Percentiles rank a stretch among this genome's conserved stretches.
These are phyloP conservation scores for Nannochloropsis gaditana DNA, from an alignment of 108 stramenopile species.

Conservation along the genomic window DNA sequence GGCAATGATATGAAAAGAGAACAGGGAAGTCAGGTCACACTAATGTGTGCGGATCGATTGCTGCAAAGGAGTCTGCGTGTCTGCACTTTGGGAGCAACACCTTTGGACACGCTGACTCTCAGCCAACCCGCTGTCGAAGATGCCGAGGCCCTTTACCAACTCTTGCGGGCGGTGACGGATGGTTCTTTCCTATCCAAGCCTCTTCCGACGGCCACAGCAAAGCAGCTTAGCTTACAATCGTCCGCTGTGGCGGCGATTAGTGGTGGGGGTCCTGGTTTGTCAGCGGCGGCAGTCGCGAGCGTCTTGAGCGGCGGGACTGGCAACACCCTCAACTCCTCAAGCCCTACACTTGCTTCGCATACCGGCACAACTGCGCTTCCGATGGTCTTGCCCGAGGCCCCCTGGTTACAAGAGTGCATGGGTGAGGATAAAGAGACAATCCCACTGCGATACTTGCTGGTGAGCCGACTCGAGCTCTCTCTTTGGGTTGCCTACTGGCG, in stretches of 20 bases:
- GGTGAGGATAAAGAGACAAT: conserved; percentile 20
- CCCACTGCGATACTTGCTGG: conserved; percentile 39
- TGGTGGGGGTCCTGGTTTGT: background rate
- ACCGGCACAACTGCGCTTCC: background rate
- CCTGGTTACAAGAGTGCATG: conserved; percentile 35
- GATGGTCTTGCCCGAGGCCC: background rate
- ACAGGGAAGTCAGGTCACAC: background rate
- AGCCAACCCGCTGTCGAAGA: conserved; percentile 30
- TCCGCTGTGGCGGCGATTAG: background rate
- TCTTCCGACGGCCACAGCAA: conserved; percentile 6
- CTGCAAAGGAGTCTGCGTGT: background rate
- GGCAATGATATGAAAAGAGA: background rate
- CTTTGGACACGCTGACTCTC: conserved; percentile 30
- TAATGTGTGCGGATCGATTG: background rate
- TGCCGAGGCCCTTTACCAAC: background rate
- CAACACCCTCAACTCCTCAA: background rate
- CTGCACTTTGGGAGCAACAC: background rate
- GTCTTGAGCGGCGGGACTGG: background rate
- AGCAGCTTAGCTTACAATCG: conserved; percentile 27
- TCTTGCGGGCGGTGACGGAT: background rate
- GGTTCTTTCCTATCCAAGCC: background rate
- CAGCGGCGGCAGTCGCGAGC: background rate
- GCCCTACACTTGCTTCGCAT: conserved; percentile 19
- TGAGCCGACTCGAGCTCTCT: conserved; percentile 37
- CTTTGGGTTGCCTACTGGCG: conserved; percentile 39